Conservation (phyloP, 192 early-diverging fungal genomes). For the Oehlia diaphana region DNA sequence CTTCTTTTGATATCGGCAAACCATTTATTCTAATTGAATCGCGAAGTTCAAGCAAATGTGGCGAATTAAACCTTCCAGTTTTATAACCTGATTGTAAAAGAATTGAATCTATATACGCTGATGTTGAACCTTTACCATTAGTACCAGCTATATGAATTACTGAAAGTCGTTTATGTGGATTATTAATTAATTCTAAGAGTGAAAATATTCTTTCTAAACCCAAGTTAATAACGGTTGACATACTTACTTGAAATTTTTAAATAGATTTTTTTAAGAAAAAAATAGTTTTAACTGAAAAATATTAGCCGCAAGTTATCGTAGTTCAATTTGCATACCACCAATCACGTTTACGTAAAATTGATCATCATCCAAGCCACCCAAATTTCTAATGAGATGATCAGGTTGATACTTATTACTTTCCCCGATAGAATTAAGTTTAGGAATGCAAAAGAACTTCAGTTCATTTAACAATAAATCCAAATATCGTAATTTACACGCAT, state of each 20-base stretch:
- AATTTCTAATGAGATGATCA: too few species aligned
- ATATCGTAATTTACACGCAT: too few species aligned
- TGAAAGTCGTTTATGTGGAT: slow-evolving; percentile 46
- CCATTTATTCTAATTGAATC: slow-evolving; percentile 95
- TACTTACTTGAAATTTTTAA: background rate
- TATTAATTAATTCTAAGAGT: slow-evolving; percentile 5
- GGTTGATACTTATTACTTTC: too few species aligned
- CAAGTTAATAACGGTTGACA: background rate
- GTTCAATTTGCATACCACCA: too few species aligned
- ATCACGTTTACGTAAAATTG: too few species aligned
- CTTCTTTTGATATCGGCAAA: slow-evolving; percentile 62
- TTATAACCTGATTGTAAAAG: slow-evolving; percentile 52
- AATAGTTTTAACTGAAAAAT: too few species aligned
- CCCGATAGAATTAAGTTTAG: too few species aligned
- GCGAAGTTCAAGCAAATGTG: slow-evolving; percentile 86
- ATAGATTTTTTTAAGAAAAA: too few species aligned
- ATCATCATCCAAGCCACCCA: too few species aligned
- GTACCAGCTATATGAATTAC: slow-evolving; percentile 82
- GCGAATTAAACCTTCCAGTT: slow-evolving; percentile 87
- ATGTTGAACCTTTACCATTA: slow-evolving; percentile 86
- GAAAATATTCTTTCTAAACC: background rate
- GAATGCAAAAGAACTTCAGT: too few species aligned
- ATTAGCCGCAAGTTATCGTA: too few species aligned
- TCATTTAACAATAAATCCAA: too few species aligned
- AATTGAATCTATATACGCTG: slow-evolving; percentile 77